phyloP scores from a whole-genome alignment of 495 filamentous ascomycete genomes.

The Penicillium fimorum region DNA sequence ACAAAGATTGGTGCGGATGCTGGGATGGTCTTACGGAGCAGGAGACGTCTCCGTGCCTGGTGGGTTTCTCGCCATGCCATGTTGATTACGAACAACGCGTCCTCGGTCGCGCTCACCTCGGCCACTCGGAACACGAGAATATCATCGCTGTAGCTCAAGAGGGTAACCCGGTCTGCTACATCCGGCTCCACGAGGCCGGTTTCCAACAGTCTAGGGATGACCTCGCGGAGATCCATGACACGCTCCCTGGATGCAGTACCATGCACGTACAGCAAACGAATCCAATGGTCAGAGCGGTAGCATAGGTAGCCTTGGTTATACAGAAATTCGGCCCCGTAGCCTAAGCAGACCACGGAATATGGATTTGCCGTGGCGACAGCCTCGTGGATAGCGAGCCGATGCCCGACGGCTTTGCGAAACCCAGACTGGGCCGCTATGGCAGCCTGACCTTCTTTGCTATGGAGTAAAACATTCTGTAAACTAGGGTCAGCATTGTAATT shows the following conservation, averaged over 20 bases:
- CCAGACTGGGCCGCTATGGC: conserved; percentile 45
- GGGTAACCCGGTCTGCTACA: conserved; percentile 47
- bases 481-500: conserved; percentile 12
- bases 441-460: conserved; percentile 57
- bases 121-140: conserved; percentile 56
- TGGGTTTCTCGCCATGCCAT: conserved; percentile 28
- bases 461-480: conserved; percentile 50
- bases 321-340: conserved; percentile 58
- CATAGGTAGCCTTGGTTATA: conserved; percentile 64
- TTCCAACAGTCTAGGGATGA: conserved; percentile 41
- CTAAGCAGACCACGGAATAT: conserved; percentile 59
- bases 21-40: conserved; percentile 21
- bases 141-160: conserved; percentile 61
- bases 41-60: conserved; percentile 36
- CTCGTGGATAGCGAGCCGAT: conserved; percentile 58
- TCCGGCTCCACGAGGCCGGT: conserved; percentile 24
- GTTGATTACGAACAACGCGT: conserved; percentile 61
- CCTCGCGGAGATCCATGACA: conserved; percentile 53
- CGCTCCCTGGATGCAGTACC: conserved; percentile 49
- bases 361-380: conserved; percentile 63
- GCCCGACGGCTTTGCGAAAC: conserved; percentile 57
- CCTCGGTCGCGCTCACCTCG: conserved; percentile 33
- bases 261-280: conserved; percentile 67
- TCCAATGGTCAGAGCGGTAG: conserved; percentile 53
- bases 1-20: conserved; percentile 48